A percentile compares a stretch with the other conserved stretches of the same genome.
phyloP scores from a whole-genome alignment of 1,284 basidiomycete species.

The Phlebopus sp. region DNA sequence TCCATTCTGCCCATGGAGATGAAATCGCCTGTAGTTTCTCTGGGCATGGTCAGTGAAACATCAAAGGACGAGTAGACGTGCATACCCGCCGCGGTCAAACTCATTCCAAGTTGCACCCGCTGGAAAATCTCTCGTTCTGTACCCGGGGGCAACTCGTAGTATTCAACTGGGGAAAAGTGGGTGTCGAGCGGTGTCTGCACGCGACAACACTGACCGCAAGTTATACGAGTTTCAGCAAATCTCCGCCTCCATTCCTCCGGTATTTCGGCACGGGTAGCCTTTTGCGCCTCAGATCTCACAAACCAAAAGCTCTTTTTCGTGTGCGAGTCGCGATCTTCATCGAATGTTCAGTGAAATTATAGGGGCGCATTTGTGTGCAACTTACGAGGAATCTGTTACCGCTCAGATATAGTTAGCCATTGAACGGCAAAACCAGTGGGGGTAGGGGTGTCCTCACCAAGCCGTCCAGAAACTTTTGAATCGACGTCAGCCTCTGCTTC shows the following conservation, averaged over 20 bases:
- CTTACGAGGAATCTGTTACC: slow-evolving; percentile 50
- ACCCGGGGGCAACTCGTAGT: slow-evolving; percentile 44
- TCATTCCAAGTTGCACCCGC: slow-evolving; percentile 72
- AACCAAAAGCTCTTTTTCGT: slow-evolving; percentile 63
- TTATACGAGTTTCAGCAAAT: slow-evolving; percentile 55
- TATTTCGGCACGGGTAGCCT: slow-evolving; percentile 42
- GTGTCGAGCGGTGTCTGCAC: background rate
- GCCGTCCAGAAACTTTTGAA: slow-evolving; percentile 69
- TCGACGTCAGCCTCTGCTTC: slow-evolving; percentile 72
- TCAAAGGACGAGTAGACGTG: background rate
- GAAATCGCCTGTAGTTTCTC: slow-evolving; percentile 72
- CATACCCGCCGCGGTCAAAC: slow-evolving; percentile 62
- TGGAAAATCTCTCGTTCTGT: slow-evolving; percentile 74
- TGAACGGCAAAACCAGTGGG: background rate
- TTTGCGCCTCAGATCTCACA: slow-evolving; percentile 44
- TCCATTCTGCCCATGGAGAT: slow-evolving; percentile 57
- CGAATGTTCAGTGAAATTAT: slow-evolving; percentile 4
- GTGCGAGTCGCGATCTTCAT: slow-evolving; percentile 43
- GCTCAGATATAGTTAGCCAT: slow-evolving; percentile 5
- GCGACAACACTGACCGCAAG: slow-evolving; percentile 48
- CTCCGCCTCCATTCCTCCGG: slow-evolving; percentile 46
- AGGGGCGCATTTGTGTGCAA: slow-evolving; percentile 6
- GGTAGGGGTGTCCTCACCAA: slow-evolving; percentile 41
- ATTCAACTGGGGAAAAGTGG: slow-evolving; percentile 48
- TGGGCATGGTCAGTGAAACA: slow-evolving; percentile 23